Evolutionary conservation across 164 flowering plant genomes (phyloP), one percentile per base, ranked within the genome.

Genomic region (Dillenia suffruticosa): DNA sequence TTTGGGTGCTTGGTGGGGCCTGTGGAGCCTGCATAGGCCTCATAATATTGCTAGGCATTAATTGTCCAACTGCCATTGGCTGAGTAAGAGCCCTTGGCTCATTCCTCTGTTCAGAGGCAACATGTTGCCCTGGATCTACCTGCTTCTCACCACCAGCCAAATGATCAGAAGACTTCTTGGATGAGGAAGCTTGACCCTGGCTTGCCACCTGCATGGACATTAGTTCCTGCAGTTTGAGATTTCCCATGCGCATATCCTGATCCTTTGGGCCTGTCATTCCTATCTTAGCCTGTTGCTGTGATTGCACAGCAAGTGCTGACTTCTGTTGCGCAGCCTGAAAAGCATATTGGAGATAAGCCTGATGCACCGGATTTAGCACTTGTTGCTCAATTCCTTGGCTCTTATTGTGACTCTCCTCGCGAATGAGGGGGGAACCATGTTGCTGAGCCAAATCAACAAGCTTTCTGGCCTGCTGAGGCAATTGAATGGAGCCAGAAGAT

Each of bases 301-400:
- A 62, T 62, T 78, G 92, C 73, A 79, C 70, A 51, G 79, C 87
- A 49, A 74, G 49, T 59, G 75, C 79, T 24, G 92, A 62, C 75
- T 85, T 95, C 74, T 88, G 96, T 61, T 90, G 94, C 2, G 79
- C 70, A 61, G 84, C 83, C 75, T 87, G 94, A 9, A 78, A 60
- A 73, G 92, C 89, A 77, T 82, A 84, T 24, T 87, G 96, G 44
- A 79, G 46, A 67, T 86, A 89, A 59, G 97, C 91, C 70, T 85
- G 97, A 64, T 84, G 86, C 1, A 79, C 71, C 11, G 90, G 84
- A 70, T 81, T 85, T 51, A 71, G 68, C 63, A 67, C 66, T 52
- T 82, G 84, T 57, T 84, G 94, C 68, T 93, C 97, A 62, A 66
- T 53, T 40, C 84, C 82, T 55, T 80, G 94, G 75, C 72, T 78